Conservation (phyloP, 2,329 filamentous ascomycete genomes). For the Fusarium sp. region DNA sequence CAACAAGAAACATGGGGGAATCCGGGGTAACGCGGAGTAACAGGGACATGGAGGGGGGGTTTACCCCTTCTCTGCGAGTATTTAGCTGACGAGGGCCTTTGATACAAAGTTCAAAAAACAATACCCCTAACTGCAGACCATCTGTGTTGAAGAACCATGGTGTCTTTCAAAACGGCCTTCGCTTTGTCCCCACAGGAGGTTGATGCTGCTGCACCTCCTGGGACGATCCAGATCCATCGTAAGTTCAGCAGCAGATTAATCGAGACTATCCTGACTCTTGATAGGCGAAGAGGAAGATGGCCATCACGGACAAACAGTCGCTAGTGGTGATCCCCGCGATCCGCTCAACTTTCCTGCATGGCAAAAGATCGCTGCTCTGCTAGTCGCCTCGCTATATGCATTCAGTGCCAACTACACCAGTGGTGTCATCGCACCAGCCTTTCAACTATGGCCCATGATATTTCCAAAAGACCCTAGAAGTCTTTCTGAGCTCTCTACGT, state of each 20-base stretch:
- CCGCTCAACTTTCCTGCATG: constrained; percentile 52
- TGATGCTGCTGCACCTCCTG: constrained; percentile 26
- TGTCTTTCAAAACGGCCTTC: constrained; percentile 23
- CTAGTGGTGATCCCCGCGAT: constrained; percentile 49
- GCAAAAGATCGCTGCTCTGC: constrained; percentile 48
- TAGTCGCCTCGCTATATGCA: constrained; percentile 48
- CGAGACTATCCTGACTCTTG: rapidly evolving
- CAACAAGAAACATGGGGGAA: constrained; percentile 4
- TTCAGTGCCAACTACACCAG: constrained; percentile 52
- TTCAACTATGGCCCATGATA: constrained; percentile 48
- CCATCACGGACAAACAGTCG: neutral
- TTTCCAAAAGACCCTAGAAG: constrained; percentile 46
- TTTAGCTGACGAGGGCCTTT: constrained; percentile 6
- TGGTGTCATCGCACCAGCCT: constrained; percentile 49
- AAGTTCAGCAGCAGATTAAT: neutral
- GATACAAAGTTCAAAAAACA: neutral
- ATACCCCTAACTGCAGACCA: neutral
- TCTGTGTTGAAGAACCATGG: neutral
- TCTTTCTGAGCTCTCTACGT: constrained; percentile 44
- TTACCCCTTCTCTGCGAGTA: neutral
- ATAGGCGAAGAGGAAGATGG: constrained; percentile 19
- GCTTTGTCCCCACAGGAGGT: constrained; percentile 16
- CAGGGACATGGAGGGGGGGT: neutral
- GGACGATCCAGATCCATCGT: constrained; percentile 26
- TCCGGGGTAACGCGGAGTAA: constrained; percentile 28